A percentile compares a stretch with the other conserved stretches of the same genome.
These are phyloP conservation scores for Penicillium palitans DNA, from an alignment of 2,329 filamentous ascomycete genomes.

Conservation along the genomic window DNA sequence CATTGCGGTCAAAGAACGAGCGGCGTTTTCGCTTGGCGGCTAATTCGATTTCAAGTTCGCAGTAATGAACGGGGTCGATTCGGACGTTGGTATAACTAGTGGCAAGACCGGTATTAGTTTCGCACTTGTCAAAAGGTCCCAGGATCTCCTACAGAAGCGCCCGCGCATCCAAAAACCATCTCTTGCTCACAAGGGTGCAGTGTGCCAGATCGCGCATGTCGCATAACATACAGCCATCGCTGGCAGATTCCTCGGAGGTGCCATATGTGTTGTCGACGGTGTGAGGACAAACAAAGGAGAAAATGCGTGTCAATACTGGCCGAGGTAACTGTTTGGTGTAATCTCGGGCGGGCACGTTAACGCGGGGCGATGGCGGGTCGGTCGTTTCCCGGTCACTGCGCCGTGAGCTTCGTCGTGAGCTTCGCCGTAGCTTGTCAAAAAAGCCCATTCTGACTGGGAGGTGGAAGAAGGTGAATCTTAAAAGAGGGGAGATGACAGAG, in stretches of 20 bases:
- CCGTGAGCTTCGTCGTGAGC: slow-evolving; percentile 32
- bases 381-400: slow-evolving; percentile 26
- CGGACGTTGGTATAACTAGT: slow-evolving; percentile 81
- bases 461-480: neutral
- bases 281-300: slow-evolving; percentile 82
- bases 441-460: slow-evolving; percentile 31
- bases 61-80: slow-evolving; percentile 94
- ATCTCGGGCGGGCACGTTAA: slow-evolving; percentile 26
- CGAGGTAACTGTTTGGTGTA: slow-evolving; percentile 60
- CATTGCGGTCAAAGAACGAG: slow-evolving; percentile 72
- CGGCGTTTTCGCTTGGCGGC: slow-evolving; percentile 75
- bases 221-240: slow-evolving; percentile 87
- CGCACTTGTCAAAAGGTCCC: slow-evolving; percentile 4
- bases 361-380: slow-evolving; percentile 23
- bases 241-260: slow-evolving; percentile 76
- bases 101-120: slow-evolving; percentile 6
- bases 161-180: slow-evolving; percentile 65
- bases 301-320: slow-evolving; percentile 73
- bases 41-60: slow-evolving; percentile 78
- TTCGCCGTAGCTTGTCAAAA: slow-evolving; percentile 32
- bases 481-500: slow-evolving; percentile 2
- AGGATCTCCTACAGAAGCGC: slow-evolving; percentile 60
- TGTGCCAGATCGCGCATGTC: slow-evolving; percentile 85
- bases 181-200: slow-evolving; percentile 70
- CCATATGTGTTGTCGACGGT: slow-evolving; percentile 73